Conservation (phyloP, 768 basidiomycete genomes). For the Boletus bicolor region DNA sequence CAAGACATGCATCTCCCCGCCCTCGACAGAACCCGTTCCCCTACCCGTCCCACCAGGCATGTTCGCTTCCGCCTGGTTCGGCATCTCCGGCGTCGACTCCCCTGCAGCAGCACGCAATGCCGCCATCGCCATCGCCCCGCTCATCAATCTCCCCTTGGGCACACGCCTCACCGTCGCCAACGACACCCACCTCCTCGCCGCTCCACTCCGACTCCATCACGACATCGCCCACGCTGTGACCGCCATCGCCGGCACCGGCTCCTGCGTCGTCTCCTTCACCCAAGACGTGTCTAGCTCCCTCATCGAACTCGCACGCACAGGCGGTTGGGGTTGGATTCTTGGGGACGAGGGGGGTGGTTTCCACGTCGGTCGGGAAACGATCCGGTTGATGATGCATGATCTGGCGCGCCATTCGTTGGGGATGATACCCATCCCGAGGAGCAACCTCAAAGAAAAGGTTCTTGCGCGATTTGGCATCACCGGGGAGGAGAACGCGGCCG, state of each 20-base stretch:
- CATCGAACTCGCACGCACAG: slow-evolving; percentile 63
- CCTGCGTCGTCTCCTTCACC: slow-evolving; percentile 66
- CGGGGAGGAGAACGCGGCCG: slow-evolving; percentile 45
- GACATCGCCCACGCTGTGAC: slow-evolving; percentile 64
- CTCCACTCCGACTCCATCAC: slow-evolving; percentile 61
- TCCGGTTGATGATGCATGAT: slow-evolving; percentile 63
- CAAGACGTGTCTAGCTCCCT: slow-evolving; percentile 40
- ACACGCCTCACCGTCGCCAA: slow-evolving; percentile 64
- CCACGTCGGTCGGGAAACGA: slow-evolving; percentile 71
- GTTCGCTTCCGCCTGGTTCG: slow-evolving; percentile 79
- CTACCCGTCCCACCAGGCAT: slow-evolving; percentile 37
- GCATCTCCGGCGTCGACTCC: slow-evolving; percentile 79
- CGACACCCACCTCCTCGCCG: slow-evolving; percentile 82
- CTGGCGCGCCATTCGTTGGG: slow-evolving; percentile 48
- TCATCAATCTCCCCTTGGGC: slow-evolving; percentile 57
- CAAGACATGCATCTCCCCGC: slow-evolving; percentile 39
- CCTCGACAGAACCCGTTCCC: slow-evolving; percentile 34
- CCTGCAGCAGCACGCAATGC: slow-evolving; percentile 57
- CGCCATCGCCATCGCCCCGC: slow-evolving; percentile 48
- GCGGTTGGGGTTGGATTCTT: slow-evolving; percentile 83
- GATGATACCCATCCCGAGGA: slow-evolving; percentile 14
- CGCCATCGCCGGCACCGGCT: slow-evolving; percentile 80
- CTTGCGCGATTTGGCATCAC: slow-evolving; percentile 54
- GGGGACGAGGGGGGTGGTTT: slow-evolving; percentile 85
- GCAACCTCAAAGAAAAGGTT: slow-evolving; percentile 44